Conservation (phyloP, 2,329 filamentous ascomycete genomes). For the Alternaria alternata region DNA sequence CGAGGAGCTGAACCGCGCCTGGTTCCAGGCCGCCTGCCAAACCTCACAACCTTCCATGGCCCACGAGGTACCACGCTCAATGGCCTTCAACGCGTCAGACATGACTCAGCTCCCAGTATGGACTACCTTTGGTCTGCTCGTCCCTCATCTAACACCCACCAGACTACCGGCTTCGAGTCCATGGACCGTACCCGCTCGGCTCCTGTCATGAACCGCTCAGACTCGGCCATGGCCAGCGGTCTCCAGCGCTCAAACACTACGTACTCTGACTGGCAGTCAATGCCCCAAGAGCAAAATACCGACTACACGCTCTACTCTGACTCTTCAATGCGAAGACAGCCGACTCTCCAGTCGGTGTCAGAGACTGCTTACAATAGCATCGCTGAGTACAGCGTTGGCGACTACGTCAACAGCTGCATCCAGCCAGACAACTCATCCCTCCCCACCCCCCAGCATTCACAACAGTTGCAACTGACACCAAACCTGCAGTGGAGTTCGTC, state of each 20-base stretch:
- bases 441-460: constrained; percentile 30
- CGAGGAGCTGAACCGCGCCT: constrained; percentile 46
- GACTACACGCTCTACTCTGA: constrained; percentile 46
- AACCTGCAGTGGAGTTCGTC: constrained; percentile 44
- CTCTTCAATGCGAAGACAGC: constrained; percentile 28
- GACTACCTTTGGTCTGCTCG: constrained; percentile 36
- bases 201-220: constrained; percentile 43
- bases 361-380: constrained; percentile 31
- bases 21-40: constrained; percentile 40
- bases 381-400: constrained; percentile 48
- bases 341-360: constrained; percentile 36
- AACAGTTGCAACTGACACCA: constrained; percentile 43
- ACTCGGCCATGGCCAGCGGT: constrained; percentile 33
- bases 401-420: constrained; percentile 47
- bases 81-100: constrained; percentile 37
- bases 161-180: constrained; percentile 33
- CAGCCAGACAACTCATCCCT: constrained; percentile 32
- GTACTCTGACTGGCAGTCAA: constrained; percentile 34
- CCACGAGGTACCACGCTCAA: constrained; percentile 46
- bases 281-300: constrained; percentile 31
- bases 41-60: constrained; percentile 30
- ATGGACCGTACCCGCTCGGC: constrained; percentile 49
- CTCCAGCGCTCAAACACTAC: constrained; percentile 35
- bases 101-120: constrained; percentile 45
- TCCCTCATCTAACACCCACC: constrained; percentile 39